Conservation (phyloP, 805 yeast species). For the Priceomyces castillae region DNA sequence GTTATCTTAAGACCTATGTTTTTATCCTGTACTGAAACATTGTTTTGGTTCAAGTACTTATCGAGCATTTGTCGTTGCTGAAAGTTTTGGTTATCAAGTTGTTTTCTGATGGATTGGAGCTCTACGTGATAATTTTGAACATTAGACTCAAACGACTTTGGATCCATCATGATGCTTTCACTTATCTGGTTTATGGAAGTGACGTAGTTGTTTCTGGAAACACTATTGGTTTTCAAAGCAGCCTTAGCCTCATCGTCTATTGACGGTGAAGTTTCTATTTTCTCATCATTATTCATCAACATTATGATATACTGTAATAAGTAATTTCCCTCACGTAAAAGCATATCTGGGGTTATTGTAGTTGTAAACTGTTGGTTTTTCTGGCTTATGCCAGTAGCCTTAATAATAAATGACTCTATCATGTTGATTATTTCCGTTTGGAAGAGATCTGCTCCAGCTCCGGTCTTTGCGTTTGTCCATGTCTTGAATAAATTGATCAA, state of each 20-base stretch:
- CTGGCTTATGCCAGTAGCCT: slow-evolving; percentile 29
- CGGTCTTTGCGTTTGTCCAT: slow-evolving; percentile 36
- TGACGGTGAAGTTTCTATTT: slow-evolving; percentile 5
- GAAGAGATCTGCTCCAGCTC: slow-evolving; percentile 33
- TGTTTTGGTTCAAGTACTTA: slow-evolving; percentile 1
- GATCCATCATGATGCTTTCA: slow-evolving; percentile 26
- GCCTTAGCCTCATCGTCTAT: slow-evolving; percentile 6
- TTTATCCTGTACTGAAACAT: slow-evolving; percentile 5
- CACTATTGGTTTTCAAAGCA: slow-evolving; percentile 13
- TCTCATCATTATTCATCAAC: slow-evolving; percentile 25
- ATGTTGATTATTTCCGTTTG: slow-evolving; percentile 25
- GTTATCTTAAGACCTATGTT: slow-evolving; percentile 9
- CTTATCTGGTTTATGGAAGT: slow-evolving; percentile 30
- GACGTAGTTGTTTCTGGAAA: slow-evolving; percentile 27
- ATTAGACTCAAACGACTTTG: slow-evolving; percentile 22
- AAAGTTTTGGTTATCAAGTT: slow-evolving; percentile 10
- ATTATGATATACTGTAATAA: slow-evolving; percentile 34
- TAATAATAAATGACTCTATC: slow-evolving; percentile 39
- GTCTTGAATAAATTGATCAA: slow-evolving; percentile 41
- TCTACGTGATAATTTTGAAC: slow-evolving; percentile 20
- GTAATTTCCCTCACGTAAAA: slow-evolving; percentile 35
- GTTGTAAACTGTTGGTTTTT: slow-evolving; percentile 9
- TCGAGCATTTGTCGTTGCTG: slow-evolving; percentile 18
- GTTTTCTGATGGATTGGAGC: slow-evolving; percentile 9
- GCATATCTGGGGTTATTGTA: slow-evolving; percentile 27